These are phyloP conservation scores for Epichloe bromicola DNA, from an alignment of 2,329 filamentous ascomycete species.

Conservation along the genomic window DNA sequence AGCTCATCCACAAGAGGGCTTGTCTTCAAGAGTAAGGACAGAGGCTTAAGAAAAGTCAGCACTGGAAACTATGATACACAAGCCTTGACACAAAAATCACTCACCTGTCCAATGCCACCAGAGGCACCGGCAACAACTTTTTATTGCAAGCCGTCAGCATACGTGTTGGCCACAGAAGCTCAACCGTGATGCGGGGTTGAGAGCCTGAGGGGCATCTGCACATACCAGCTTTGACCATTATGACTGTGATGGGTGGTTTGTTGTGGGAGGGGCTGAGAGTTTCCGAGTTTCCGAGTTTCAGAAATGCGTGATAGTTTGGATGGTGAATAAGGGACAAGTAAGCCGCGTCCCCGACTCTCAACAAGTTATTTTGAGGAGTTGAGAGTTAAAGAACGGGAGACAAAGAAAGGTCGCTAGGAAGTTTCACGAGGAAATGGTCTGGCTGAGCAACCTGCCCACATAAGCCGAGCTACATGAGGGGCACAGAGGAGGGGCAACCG, in stretches of 20 bases:
- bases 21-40: conserved; percentile 92
- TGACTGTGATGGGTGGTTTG: conserved; percentile 9
- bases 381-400: not conserved
- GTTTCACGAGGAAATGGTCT: not conserved
- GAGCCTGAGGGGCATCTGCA: conserved; percentile 10
- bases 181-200: conserved; percentile 13
- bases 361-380: not conserved
- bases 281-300: not conserved
- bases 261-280: not conserved
- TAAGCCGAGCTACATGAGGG: not conserved
- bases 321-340: not conserved
- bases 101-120: conserved; percentile 95
- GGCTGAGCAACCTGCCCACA: not conserved
- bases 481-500: not conserved
- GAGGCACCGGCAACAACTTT: conserved; percentile 83
- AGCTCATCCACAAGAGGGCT: conserved; percentile 82
- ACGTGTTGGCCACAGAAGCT: conserved; percentile 1
- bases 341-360: not conserved
- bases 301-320: not conserved
- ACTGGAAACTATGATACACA: not conserved
- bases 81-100: conserved; percentile 9
- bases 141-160: conserved; percentile 7
- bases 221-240: conserved; percentile 51
- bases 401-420: not conserved
- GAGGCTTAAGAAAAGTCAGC: conserved; percentile 52